Evolutionary conservation across 352 stramenopile species (phyloP).

Genomic region (Peronosclerospora sorghi): DNA sequence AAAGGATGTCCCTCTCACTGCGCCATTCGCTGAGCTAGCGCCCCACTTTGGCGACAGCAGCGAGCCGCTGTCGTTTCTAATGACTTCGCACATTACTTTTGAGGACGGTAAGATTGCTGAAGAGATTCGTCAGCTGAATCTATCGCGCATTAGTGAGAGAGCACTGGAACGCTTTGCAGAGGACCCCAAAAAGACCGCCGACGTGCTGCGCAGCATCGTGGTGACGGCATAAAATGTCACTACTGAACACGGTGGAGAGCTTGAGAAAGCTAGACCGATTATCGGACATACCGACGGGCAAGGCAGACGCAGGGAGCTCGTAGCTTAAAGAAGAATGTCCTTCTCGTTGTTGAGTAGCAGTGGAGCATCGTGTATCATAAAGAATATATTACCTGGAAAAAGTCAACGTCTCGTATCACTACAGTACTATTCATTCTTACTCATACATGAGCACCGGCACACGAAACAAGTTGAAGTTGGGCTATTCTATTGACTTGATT

Average conservation of each 20-base stretch:
- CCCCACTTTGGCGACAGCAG: conserved; percentile 26
- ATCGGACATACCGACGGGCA: conserved; percentile 17
- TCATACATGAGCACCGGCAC: conserved; percentile 6
- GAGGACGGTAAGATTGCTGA: conserved; percentile 66
- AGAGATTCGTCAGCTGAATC: conserved; percentile 67
- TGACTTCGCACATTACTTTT: conserved; percentile 74
- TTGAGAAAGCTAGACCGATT: conserved; percentile 16
- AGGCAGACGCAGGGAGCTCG: conserved; percentile 15
- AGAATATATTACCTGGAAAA: conserved; percentile 14
- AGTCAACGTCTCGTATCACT: not conserved
- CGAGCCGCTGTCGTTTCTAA: conserved; percentile 57
- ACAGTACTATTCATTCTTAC: not conserved
- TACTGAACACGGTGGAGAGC: no score
- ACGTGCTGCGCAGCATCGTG: conserved; percentile 46
- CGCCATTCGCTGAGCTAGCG: conserved; percentile 52
- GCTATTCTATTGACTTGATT: conserved; percentile 24
- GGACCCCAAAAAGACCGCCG: conserved; percentile 40
- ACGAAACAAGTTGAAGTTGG: conserved; percentile 14
- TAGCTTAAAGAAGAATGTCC: conserved; percentile 13
- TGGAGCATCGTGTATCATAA: conserved; percentile 36
- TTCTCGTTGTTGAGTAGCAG: conserved; percentile 28
- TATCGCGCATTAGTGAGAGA: conserved; percentile 44
- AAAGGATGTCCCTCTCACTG: conserved; percentile 45
- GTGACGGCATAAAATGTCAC: conserved; percentile 14
- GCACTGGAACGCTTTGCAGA: conserved; percentile 38